These are phyloP conservation scores for Hypoxylon subgilvum DNA, from an alignment of 495 filamentous ascomycete genomes.

Conservation along the genomic window DNA sequence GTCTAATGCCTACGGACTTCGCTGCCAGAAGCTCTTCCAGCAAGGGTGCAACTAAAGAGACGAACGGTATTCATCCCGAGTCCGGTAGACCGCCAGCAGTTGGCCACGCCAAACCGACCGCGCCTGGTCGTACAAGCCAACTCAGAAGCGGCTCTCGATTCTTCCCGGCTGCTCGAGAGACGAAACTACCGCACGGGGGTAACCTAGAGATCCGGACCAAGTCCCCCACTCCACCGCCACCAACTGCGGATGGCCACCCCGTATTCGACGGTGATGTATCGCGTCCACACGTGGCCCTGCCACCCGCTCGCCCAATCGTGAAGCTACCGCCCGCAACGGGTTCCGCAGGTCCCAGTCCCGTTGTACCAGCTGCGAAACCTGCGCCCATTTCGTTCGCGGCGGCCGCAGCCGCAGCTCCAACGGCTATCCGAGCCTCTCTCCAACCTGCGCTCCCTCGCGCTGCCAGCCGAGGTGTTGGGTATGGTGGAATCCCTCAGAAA, in stretches of 20 bases:
- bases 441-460: conserved; percentile 21
- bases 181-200: conserved; percentile 1
- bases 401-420: conserved; percentile 44
- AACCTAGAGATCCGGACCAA: conserved; percentile 38
- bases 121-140: conserved; percentile 35
- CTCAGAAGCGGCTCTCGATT: conserved; percentile 65
- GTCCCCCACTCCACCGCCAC: conserved; percentile 75
- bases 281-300: conserved; percentile 72
- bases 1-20: conserved; percentile 21
- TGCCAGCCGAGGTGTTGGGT: conserved; percentile 32
- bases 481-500: conserved; percentile 33
- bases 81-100: conserved; percentile 44
- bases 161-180: conserved; percentile 61
- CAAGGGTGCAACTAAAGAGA: conserved; percentile 2
- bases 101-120: conserved; percentile 48
- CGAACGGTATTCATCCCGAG: conserved; percentile 40
- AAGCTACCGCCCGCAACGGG: conserved; percentile 66
- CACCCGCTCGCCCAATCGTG: conserved; percentile 70
- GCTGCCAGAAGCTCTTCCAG: no score
- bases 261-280: conserved; percentile 69
- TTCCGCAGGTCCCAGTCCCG: conserved; percentile 43
- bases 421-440: background rate
- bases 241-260: conserved; percentile 72
- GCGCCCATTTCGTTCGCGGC: conserved; percentile 61
- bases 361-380: conserved; percentile 47